Conservation (phyloP, 495 filamentous ascomycete species). For the Staphylotrichum tortipilum region DNA sequence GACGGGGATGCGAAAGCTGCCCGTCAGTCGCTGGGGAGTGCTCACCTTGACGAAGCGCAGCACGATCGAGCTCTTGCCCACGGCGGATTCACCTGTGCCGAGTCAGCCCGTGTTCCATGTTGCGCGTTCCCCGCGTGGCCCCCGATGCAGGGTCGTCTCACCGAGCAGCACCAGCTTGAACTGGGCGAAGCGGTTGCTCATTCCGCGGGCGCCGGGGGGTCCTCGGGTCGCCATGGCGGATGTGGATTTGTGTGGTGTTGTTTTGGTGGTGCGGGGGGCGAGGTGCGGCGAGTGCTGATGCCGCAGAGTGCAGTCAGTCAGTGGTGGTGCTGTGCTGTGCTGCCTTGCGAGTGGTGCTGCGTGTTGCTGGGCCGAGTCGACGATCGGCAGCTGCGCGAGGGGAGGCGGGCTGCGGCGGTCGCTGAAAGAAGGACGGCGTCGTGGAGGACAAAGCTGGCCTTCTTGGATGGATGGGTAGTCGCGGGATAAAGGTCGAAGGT, state of each 20-base stretch:
- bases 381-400: too few relatives aligned
- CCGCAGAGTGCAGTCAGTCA: too few relatives aligned
- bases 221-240: slow-evolving; percentile 68
- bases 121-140: too few relatives aligned
- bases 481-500: background rate
- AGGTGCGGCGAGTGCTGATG: too few relatives aligned
- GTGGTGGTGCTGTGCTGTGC: too few relatives aligned
- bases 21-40: too few relatives aligned
- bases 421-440: background rate
- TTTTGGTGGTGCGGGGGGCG: slow-evolving; percentile 7
- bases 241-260: too few relatives aligned
- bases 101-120: slow-evolving; percentile 33
- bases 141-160: too few relatives aligned
- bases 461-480: background rate
- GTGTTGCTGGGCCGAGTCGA: too few relatives aligned
- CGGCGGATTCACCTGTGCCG: slow-evolving; percentile 81
- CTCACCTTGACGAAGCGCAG: slow-evolving; percentile 94
- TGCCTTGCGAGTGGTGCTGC: too few relatives aligned
- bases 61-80: slow-evolving; percentile 98
- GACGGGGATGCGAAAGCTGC: too few relatives aligned
- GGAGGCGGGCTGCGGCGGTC: too few relatives aligned
- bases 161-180: slow-evolving; percentile 97
- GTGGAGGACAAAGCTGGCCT: background rate
- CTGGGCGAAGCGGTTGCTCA: slow-evolving; percentile 76
- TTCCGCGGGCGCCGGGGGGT: slow-evolving; percentile 65